Evolutionary conservation across 495 filamentous ascomycete species (phyloP).

Genomic region (Lentithecium fluviatile): DNA sequence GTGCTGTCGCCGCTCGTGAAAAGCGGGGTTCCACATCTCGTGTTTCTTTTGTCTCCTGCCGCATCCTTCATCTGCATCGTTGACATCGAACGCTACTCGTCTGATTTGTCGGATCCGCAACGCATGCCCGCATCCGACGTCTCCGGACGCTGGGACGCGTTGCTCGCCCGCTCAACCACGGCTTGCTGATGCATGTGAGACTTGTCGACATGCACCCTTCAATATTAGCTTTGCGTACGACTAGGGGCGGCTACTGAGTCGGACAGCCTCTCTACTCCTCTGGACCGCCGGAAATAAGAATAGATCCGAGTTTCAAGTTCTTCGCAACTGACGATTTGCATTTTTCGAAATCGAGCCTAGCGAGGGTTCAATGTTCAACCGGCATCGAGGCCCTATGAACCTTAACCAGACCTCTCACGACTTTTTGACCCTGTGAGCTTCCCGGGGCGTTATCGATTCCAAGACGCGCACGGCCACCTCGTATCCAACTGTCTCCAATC

Average conservation of each 20-base stretch:
- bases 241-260: too few relatives aligned
- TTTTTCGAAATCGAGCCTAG: too few relatives aligned
- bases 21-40: constrained; percentile 7
- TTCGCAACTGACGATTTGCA: too few relatives aligned
- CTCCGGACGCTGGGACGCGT: background rate
- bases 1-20: background rate
- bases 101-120: constrained; percentile 8
- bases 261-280: too few relatives aligned
- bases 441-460: background rate
- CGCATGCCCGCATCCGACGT: constrained; percentile 19
- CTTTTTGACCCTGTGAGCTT: background rate
- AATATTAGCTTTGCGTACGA: background rate
- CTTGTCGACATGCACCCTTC: background rate
- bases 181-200: constrained; percentile 5
- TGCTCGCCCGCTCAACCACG: constrained; percentile 6
- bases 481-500: background rate
- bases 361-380: too few relatives aligned
- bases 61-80: constrained; percentile 13
- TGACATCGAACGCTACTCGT: background rate
- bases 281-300: too few relatives aligned
- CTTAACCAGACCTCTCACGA: background rate
- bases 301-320: too few relatives aligned
- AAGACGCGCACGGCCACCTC: background rate
- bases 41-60: constrained; percentile 1
- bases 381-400: too few relatives aligned